A percentile compares a stretch with the other conserved stretches of the same genome.
These are phyloP conservation scores for Cryptosporidium muris DNA, from an alignment of 169 alveolate species.

Conservation along the genomic window DNA sequence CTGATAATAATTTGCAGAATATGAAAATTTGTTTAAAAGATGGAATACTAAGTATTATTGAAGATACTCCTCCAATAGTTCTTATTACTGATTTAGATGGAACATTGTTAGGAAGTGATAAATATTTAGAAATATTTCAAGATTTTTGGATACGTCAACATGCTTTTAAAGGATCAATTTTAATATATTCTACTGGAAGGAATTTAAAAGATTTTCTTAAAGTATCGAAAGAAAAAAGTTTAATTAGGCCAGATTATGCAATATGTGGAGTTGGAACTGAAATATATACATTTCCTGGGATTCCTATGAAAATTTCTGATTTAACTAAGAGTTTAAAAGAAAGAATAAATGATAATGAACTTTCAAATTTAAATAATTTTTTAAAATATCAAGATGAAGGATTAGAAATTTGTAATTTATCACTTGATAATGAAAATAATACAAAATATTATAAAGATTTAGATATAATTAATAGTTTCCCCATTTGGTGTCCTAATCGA, in stretches of 20 bases:
- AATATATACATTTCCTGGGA: conserved; percentile 67
- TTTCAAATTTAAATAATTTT: not conserved
- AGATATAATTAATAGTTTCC: conserved; percentile 1
- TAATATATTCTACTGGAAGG: conserved; percentile 75
- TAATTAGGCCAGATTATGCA: conserved; percentile 73
- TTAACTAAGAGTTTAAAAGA: conserved; percentile 1
- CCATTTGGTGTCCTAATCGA: conserved; percentile 73
- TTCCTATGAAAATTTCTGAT: conserved; percentile 2
- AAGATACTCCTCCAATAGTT: conserved; percentile 24
- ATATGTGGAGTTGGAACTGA: conserved; percentile 75
- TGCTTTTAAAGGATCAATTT: conserved; percentile 72
- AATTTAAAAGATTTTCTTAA: conserved; percentile 73
- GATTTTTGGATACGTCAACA: conserved; percentile 72
- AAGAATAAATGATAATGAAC: not conserved
- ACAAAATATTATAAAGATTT: too few species aligned
- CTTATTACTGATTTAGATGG: conserved; percentile 75
- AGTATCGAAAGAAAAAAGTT: conserved; percentile 65
- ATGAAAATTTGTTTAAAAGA: conserved; percentile 22
- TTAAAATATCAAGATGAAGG: conserved; percentile 21
- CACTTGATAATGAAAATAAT: too few species aligned
- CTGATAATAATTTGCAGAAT: not conserved
- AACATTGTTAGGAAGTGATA: conserved; percentile 70
- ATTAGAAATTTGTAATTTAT: not conserved
- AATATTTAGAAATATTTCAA: conserved; percentile 52
- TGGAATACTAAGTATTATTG: conserved; percentile 7